Evolutionary conservation across 2,329 filamentous ascomycete species (phyloP).

Genomic region (Thielaviopsis populi): DNA sequence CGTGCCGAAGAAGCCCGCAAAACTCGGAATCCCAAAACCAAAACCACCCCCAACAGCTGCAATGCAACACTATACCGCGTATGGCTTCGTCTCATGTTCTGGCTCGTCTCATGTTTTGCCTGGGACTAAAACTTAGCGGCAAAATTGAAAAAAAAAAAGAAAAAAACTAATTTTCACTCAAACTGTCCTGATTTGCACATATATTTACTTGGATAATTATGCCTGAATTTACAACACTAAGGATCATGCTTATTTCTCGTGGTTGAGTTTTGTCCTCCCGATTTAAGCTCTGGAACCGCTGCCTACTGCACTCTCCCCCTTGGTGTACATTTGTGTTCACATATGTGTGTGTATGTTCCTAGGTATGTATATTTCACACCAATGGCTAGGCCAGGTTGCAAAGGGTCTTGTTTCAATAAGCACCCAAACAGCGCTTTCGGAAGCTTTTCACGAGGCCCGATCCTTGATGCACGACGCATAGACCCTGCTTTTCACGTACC

Average conservation of each 20-base stretch:
- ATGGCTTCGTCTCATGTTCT: neutral
- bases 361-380: neutral
- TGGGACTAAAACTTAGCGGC: neutral
- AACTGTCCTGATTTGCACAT: too few species aligned
- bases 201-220: neutral
- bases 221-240: neutral
- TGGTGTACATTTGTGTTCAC: neutral
- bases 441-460: neutral
- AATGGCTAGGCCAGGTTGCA: neutral
- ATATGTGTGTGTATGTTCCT: neutral
- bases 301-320: neutral
- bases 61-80: neutral
- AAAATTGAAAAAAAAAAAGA: too few species aligned
- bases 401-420: neutral
- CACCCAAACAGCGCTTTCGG: neutral
- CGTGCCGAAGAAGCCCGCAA: too few species aligned
- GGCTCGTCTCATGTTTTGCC: conserved; percentile 2
- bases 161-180: too few species aligned
- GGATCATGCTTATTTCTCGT: neutral
- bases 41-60: too few species aligned
- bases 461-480: neutral
- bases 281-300: neutral
- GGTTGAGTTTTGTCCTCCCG: neutral
- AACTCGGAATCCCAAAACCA: too few species aligned
- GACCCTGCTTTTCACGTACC: too few species aligned